phyloP scores from a whole-genome alignment of 2,329 filamentous ascomycete genomes.

The Taxawa tesnikishii region DNA sequence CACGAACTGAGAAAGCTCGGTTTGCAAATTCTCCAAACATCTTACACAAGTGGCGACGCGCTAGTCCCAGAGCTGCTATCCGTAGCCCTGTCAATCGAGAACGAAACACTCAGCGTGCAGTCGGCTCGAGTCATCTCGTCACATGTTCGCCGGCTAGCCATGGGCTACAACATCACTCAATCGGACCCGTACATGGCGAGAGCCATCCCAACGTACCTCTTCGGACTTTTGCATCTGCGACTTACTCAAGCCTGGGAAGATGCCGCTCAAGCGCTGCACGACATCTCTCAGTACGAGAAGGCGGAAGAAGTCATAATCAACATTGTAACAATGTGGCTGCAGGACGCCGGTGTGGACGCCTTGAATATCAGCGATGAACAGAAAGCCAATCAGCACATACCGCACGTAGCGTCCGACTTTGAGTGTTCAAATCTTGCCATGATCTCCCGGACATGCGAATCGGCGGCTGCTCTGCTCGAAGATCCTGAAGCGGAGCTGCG shows the following conservation, averaged over 20 bases:
- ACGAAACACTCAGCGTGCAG: constrained; percentile 64
- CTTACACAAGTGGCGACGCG: constrained; percentile 39
- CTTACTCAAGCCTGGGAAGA: constrained; percentile 83
- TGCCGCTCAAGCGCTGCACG: constrained; percentile 60
- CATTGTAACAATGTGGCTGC: constrained; percentile 68
- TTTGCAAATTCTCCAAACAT: constrained; percentile 55
- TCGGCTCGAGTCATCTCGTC: constrained; percentile 70
- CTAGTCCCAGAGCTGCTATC: constrained; percentile 41
- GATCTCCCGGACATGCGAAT: constrained; percentile 23
- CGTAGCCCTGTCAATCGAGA: constrained; percentile 67
- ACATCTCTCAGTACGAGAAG: constrained; percentile 55
- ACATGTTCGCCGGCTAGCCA: constrained; percentile 67
- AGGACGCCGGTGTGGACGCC: constrained; percentile 25
- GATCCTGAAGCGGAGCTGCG: constrained; percentile 48
- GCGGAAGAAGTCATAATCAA: constrained; percentile 63
- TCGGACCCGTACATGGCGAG: constrained; percentile 53
- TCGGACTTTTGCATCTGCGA: constrained; percentile 78
- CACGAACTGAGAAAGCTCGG: constrained; percentile 63
- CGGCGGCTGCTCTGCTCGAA: constrained; percentile 4
- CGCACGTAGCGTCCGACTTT: constrained; percentile 54
- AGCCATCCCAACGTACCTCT: constrained; percentile 70
- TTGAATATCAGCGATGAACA: constrained; percentile 11
- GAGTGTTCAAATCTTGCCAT: constrained; percentile 66
- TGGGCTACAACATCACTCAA: constrained; percentile 47
- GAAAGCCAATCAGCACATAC: constrained; percentile 3